Conservation (phyloP, 495 filamentous ascomycete genomes). For the Aspergillus asperescens region DNA sequence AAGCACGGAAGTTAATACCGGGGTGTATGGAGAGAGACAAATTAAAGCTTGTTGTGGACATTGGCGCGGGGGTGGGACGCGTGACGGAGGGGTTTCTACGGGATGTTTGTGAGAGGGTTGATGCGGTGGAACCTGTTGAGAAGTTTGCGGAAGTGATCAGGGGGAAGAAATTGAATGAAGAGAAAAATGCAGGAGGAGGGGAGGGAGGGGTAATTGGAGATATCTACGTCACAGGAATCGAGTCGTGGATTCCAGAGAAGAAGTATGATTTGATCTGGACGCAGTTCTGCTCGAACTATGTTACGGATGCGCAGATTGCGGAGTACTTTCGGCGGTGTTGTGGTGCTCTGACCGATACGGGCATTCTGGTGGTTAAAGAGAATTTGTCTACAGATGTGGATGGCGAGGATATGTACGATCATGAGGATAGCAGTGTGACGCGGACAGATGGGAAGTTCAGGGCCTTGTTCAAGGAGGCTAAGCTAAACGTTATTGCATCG, state of each 20-base stretch:
- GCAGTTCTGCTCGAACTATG: conserved; percentile 43
- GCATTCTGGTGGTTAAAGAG: conserved; percentile 80
- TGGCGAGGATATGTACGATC: conserved; percentile 66
- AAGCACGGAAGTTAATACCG: conserved; percentile 52
- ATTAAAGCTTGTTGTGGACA: conserved; percentile 48
- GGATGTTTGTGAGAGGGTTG: conserved; percentile 47
- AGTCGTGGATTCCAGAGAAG: not conserved
- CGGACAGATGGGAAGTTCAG: conserved; percentile 67
- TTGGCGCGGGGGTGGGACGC: conserved; percentile 59
- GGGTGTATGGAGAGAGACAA: conserved; percentile 18
- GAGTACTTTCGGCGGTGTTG: conserved; percentile 61
- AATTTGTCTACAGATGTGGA: conserved; percentile 60
- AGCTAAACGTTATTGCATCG: conserved; percentile 58
- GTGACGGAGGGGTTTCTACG: conserved; percentile 54
- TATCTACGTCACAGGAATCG: not conserved
- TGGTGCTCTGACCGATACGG: conserved; percentile 41
- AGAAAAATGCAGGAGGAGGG: not conserved
- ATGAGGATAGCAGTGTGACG: conserved; percentile 74
- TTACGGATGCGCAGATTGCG: conserved; percentile 74
- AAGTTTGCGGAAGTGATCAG: not conserved
- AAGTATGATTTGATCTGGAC: not conserved
- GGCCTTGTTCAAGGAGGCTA: conserved; percentile 62
- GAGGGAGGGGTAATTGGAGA: not conserved
- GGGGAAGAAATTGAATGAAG: not conserved
- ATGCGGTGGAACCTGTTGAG: conserved; percentile 52